Conservation (phyloP, 176 grass and related monocot species). For the Oryza meyeriana region DNA sequence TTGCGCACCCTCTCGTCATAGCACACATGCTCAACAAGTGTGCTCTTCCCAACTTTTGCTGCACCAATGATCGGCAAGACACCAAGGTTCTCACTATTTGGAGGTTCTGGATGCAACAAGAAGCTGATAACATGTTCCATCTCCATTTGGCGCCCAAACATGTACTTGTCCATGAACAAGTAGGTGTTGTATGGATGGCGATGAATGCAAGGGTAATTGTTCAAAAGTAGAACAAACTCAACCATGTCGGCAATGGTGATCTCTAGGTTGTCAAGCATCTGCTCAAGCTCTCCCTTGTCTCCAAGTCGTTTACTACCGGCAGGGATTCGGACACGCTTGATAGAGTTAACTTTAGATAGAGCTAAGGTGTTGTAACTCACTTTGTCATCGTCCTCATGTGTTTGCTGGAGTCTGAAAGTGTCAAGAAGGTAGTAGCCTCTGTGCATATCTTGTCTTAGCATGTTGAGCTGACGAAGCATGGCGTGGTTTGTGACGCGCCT, state of each 20-base stretch:
- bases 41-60: slow-evolving; percentile 11
- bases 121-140: background rate
- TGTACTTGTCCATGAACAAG: background rate
- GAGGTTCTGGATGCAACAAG: background rate
- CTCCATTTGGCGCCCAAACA: slow-evolving; percentile 12
- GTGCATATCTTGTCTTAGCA: background rate
- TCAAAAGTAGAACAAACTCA: too few species aligned
- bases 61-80: slow-evolving; percentile 30
- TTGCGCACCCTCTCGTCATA: too few species aligned
- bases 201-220: too few species aligned
- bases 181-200: too few species aligned
- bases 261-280: slow-evolving; percentile 16
- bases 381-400: background rate
- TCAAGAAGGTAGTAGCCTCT: slow-evolving; percentile 16
- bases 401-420: background rate
- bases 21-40: too few species aligned
- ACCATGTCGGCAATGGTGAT: background rate
- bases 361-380: background rate
- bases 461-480: background rate
- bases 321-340: background rate
- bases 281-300: background rate
- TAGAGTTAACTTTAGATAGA: background rate
- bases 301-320: too few species aligned
- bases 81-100: background rate
- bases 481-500: background rate